Base-by-base conservation (phyloP, 306 rosid species). In the Vicia faba region DNA sequence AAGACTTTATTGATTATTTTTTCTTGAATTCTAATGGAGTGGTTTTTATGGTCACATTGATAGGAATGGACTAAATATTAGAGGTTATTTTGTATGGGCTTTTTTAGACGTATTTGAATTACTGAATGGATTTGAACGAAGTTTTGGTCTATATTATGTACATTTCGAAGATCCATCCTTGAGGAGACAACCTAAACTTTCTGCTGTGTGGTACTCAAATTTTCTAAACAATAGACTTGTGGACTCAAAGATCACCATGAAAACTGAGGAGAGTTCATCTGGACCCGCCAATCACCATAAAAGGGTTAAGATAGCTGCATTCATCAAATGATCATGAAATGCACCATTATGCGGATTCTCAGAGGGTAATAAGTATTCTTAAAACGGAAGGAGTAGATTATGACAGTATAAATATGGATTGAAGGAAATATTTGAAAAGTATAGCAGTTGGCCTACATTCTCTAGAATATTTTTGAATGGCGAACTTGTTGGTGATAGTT, bases 61-160 rank as follows among this genome's bases (percentile, higher is more conserved):
- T 8, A 91, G 91, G 84, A 79, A 69, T 65, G 96, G 96, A 69
- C 46, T 79, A 11, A 79, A 91, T 10, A 35, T 81, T 36, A 83
- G 70, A 78, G 91, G 95, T 12, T 88, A 88, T 60, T 85, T 91
- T 41, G 59, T 63, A 8, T 88, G 96, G 97, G 80, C 91, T n/a
- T 73, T 88, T 41, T 6, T 87, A 69, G 96, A 89, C 51, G 36
- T 54, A 11, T 65, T 73, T 5, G 90, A 91, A 80, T 20, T 89
- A 38, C 3, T 82, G 9, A 44, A 5, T 18, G 87, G 96, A 56
- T 79, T 72, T 53, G 36, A 56, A 15, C 19, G 23, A 0, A 55
- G 88, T 11, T 91, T 1, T 54, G 95, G 95, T 57, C 66, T 88
- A 69, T 81, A 78, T 53, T 79, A 76, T 23, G 25, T 85, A 0